A percentile compares a stretch with the other conserved stretches of the same genome.
Conservation (phyloP, 192 early-diverging fungal species). For the Umbelopsis sp. region DNA sequence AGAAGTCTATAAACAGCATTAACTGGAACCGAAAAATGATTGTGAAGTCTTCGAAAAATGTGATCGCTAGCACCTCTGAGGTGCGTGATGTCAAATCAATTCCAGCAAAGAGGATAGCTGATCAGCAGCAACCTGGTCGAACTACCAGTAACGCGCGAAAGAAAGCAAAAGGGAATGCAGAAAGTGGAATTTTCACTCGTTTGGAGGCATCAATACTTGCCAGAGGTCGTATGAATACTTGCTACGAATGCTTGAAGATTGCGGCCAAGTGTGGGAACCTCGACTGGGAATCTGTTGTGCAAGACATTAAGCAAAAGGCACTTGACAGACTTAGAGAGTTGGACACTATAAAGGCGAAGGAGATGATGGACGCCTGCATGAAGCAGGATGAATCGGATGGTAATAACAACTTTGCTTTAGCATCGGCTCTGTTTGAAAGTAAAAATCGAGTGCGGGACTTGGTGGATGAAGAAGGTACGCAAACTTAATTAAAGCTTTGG, state of each 20-base stretch:
- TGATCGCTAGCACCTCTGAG: not conserved
- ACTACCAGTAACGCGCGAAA: not conserved
- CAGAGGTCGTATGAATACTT: not conserved
- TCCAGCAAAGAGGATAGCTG: not conserved
- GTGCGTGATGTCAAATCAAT: not conserved
- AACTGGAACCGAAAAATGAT: constrained; percentile 1
- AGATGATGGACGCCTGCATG: not conserved
- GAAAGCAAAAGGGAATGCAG: not conserved
- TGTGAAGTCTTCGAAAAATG: not conserved
- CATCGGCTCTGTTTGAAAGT: not conserved
- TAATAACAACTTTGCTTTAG: not conserved
- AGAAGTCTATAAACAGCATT: not conserved
- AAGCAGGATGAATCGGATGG: not conserved
- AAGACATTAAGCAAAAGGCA: not conserved
- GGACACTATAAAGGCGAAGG: not conserved
- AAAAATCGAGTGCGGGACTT: not conserved
- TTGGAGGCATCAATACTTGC: not conserved
- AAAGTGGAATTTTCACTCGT: not conserved
- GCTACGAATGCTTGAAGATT: not conserved
- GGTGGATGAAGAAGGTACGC: constrained; percentile 2
- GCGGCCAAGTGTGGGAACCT: not conserved
- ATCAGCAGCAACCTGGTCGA: not conserved
- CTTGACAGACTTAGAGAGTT: not conserved
- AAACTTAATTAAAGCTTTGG: not conserved
- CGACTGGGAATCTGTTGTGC: not conserved